phyloP scores from a whole-genome alignment of 2,329 filamentous ascomycete genomes.

The Zymoseptoria brevis region DNA sequence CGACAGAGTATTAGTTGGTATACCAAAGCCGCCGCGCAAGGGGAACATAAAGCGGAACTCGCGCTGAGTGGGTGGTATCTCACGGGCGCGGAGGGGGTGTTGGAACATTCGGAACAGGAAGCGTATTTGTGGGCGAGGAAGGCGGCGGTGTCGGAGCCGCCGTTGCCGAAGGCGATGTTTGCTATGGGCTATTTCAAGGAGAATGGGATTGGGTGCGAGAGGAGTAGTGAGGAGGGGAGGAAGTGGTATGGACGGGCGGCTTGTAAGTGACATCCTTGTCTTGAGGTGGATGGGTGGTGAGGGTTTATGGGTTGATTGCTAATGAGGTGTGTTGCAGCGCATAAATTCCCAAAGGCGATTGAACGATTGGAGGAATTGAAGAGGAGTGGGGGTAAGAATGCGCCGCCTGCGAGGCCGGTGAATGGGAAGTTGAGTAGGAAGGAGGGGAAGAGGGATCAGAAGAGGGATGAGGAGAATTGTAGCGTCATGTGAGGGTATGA shows the following conservation, averaged over 20 bases:
- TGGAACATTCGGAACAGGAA: conserved; percentile 89
- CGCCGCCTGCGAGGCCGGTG: conserved; percentile 44
- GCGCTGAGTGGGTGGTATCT: conserved; percentile 59
- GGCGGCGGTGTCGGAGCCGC: conserved; percentile 65
- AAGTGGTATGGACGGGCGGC: conserved; percentile 97
- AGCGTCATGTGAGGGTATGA: conserved; percentile 67
- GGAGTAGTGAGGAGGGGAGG: conserved; percentile 89
- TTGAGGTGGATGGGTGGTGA: no score
- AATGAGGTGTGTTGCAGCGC: conserved; percentile 48
- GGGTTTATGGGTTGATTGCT: background rate
- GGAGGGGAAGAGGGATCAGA: conserved; percentile 71
- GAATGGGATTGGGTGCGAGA: conserved; percentile 78
- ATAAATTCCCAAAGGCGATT: conserved; percentile 88
- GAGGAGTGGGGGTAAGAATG: conserved; percentile 53
- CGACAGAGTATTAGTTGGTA: conserved; percentile 90
- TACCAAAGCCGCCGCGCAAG: conserved; percentile 79
- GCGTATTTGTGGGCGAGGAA: conserved; percentile 96
- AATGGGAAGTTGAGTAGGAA: conserved; percentile 73
- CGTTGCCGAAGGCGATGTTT: conserved; percentile 85
- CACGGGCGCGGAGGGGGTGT: conserved; percentile 77
- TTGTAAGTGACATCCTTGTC: conserved; percentile 57
- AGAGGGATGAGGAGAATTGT: conserved; percentile 84
- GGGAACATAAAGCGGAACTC: conserved; percentile 83
- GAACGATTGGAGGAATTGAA: conserved; percentile 90
- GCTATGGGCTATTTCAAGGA: conserved; percentile 98